phyloP scores from a whole-genome alignment of 1,139 yeast genomes.

The Yamadazyma sp. region DNA sequence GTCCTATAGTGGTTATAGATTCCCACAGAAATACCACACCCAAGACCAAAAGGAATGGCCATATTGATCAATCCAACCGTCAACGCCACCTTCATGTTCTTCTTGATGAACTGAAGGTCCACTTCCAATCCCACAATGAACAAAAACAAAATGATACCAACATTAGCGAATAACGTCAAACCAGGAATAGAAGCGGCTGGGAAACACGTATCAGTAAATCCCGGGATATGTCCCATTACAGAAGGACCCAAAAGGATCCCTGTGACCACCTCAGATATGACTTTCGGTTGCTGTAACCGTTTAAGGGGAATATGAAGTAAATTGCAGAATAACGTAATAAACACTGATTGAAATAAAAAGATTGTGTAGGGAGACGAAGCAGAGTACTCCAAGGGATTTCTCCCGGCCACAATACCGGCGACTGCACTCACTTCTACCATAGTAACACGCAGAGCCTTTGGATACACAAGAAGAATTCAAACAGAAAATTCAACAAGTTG shows the following conservation, averaged over 20 bases:
- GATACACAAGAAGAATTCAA: background rate
- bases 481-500: background rate
- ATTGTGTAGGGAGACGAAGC: conserved; percentile 57
- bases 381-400: conserved; percentile 62
- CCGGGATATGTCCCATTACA: conserved; percentile 68
- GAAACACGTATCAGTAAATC: conserved; percentile 62
- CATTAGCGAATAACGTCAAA: conserved; percentile 63
- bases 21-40: conserved; percentile 69
- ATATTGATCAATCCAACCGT: conserved; percentile 69
- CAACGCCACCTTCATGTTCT: conserved; percentile 58
- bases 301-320: conserved; percentile 58
- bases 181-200: conserved; percentile 63
- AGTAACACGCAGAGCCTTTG: background rate
- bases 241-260: conserved; percentile 73
- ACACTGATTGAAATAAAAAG: conserved; percentile 59
- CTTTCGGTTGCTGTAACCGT: conserved; percentile 67
- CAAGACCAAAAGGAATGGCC: conserved; percentile 76
- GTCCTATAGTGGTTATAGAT: conserved; percentile 55
- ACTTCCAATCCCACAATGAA: conserved; percentile 80
- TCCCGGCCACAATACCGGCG: conserved; percentile 71
- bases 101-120: conserved; percentile 61
- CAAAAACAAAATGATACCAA: conserved; percentile 71
- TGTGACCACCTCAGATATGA: conserved; percentile 74
- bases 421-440: conserved; percentile 25
- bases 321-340: conserved; percentile 56